Evolutionary conservation across 306 rosid species (phyloP).

Genomic region (Mimosa pudica): DNA sequence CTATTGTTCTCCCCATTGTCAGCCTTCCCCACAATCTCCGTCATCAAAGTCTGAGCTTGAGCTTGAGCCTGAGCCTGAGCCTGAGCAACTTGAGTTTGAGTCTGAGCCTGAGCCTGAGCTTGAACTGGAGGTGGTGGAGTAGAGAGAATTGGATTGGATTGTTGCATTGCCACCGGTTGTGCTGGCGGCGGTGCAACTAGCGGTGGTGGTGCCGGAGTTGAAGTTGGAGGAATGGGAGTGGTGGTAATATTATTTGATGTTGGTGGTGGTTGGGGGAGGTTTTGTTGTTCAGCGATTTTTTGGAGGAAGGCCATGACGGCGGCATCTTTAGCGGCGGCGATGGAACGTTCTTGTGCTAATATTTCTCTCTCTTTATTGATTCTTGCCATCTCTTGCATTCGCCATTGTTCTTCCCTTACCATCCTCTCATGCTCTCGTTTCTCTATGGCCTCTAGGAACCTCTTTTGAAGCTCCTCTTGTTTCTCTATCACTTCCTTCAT

Average conservation of each 20-base stretch:
- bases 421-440: conserved; percentile 67
- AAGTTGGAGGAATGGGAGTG: background rate
- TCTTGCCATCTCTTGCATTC: conserved; percentile 70
- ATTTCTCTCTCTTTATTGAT: conserved; percentile 69
- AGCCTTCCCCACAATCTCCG: conserved; percentile 34
- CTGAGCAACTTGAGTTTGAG: too few relatives aligned
- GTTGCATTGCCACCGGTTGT: conserved; percentile 5
- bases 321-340: conserved; percentile 69
- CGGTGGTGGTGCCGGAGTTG: background rate
- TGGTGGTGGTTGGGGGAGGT: conserved; percentile 20
- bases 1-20: conserved; percentile 41
- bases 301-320: conserved; percentile 80
- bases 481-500: conserved; percentile 77
- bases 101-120: too few relatives aligned
- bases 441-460: conserved; percentile 80
- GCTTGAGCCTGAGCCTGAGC: too few relatives aligned
- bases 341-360: conserved; percentile 72
- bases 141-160: conserved; percentile 6
- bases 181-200: conserved; percentile 4
- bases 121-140: conserved; percentile 2
- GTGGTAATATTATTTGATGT: background rate
- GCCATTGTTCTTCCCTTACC: conserved; percentile 80
- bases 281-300: conserved; percentile 68
- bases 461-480: conserved; percentile 79
- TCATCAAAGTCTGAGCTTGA: background rate